Base-by-base conservation (phyloP, 257 asterid species). In the Lantana camara region DNA sequence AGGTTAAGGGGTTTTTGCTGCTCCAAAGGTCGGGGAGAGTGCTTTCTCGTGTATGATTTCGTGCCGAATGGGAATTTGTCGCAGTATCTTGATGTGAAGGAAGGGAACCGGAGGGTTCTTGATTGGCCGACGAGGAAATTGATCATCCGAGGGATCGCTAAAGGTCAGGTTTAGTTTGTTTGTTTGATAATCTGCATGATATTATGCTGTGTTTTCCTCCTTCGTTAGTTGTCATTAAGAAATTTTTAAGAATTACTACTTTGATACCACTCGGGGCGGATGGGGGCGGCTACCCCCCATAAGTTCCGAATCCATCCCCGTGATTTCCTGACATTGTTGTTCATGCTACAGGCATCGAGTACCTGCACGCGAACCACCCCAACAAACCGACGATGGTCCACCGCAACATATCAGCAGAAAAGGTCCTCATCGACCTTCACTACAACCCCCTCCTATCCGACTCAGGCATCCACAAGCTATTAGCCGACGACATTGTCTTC, bases 1-100 rank as follows among this genome's bases (percentile, higher is more conserved):
- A 84, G 87, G 80, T 68, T 90, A 79, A 83, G 98, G 81, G 99
- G 99, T 64, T 88, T 94, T 63, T 90, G 99, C 55, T 90, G 97
- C 66, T 94, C 99, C 0, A 90, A 86, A 73, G 95, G 92, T 4
- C 75, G 99, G 38, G 99, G 97, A 29, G 99, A 90, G 73, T 94
- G 97, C 79, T 94, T 94, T 63, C 96, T 94, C 30, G 70, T 94
- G 50, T 90, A 90, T 0, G 96, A 94, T 15, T 94, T 82, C 3
- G 95, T 90, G 5, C 80, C 96, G 0, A 86, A 94, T 9, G 99
- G 96, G 50, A 90, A 78, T 69, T 74, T 94, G 80, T 75, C 83
- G 86, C 88, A 82, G 47, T 85, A 76, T 61, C 95, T 94, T 16
- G 96, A 90, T 58, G 67, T 69, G 67, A 82, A 73, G 65, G 85